phyloP scores from a whole-genome alignment of 2,329 filamentous ascomycete genomes.

The Aspergillus glaucus region DNA sequence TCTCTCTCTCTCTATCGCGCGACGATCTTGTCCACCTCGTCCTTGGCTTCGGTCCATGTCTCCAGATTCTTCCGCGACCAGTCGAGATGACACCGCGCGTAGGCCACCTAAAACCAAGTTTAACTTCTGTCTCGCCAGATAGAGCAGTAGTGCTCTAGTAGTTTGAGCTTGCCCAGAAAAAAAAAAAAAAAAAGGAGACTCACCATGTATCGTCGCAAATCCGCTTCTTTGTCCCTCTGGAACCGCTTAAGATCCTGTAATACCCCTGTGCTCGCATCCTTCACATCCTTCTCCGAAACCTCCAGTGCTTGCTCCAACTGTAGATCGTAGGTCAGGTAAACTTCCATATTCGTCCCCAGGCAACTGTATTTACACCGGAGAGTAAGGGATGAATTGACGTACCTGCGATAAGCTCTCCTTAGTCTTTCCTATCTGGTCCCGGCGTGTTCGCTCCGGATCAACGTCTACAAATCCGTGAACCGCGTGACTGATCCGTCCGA shows the following conservation, averaged over 20 bases:
- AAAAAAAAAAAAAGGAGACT: too few relatives aligned
- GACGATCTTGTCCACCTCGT: slow-evolving; percentile 80
- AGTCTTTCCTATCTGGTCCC: slow-evolving; percentile 94
- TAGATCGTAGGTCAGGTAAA: slow-evolving; percentile 11
- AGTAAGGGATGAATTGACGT: slow-evolving; percentile 8
- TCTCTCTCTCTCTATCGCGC: slow-evolving; percentile 20
- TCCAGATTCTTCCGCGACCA: slow-evolving; percentile 90
- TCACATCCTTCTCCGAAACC: slow-evolving; percentile 84
- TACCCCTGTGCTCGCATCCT: slow-evolving; percentile 82
- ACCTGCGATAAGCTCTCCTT: slow-evolving; percentile 70
- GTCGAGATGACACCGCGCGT: slow-evolving; percentile 86
- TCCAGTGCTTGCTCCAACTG: slow-evolving; percentile 87
- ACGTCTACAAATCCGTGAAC: slow-evolving; percentile 95
- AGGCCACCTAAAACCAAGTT: slow-evolving; percentile 61
- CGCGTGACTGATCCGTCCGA: slow-evolving; percentile 89
- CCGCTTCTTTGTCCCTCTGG: slow-evolving; percentile 91
- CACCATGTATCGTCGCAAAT: slow-evolving; percentile 92
- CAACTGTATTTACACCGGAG: background rate
- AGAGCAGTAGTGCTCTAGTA: background rate
- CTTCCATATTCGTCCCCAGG: slow-evolving; percentile 1
- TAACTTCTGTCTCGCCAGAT: background rate
- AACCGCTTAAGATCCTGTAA: slow-evolving; percentile 87
- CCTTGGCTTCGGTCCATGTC: slow-evolving; percentile 84
- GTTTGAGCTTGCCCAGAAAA: too few relatives aligned
- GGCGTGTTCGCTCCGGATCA: slow-evolving; percentile 83